Percentiles rank a stretch among this genome's conserved stretches.
Conservation (phyloP, 768 basidiomycete species). For the Ephemerocybe angulata region DNA sequence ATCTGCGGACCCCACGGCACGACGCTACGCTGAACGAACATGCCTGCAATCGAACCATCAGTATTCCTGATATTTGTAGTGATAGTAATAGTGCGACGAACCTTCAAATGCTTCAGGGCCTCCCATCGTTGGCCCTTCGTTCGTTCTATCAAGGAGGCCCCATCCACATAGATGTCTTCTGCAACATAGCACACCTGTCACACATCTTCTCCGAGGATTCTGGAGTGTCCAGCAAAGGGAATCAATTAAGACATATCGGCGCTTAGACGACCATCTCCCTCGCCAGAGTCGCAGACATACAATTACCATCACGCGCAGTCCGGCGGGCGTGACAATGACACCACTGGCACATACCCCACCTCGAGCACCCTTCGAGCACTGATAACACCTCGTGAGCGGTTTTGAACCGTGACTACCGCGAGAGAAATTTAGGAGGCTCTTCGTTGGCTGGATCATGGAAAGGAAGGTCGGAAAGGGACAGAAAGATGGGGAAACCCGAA, state of each 20-base stretch:
- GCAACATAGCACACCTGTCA: too few species aligned
- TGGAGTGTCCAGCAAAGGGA: too few species aligned
- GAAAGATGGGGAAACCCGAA: neutral
- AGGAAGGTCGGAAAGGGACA: neutral
- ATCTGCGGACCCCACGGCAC: too few species aligned
- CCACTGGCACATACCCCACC: too few species aligned
- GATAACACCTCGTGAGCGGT: constrained; percentile 11
- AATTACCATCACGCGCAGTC: neutral
- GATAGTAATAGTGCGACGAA: neutral
- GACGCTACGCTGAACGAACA: too few species aligned
- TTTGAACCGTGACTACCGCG: constrained; percentile 22
- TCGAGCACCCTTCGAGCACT: neutral
- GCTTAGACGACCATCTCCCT: neutral
- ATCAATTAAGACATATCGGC: constrained; percentile 4
- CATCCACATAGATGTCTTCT: too few species aligned
- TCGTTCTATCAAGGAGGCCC: too few species aligned
- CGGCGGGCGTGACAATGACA: neutral
- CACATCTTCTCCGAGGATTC: too few species aligned
- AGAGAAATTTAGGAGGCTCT: neutral
- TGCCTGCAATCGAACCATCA: neutral
- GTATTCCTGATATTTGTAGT: neutral
- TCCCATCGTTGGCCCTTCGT: neutral
- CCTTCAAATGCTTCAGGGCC: neutral
- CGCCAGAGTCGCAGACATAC: too few species aligned
- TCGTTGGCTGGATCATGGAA: too few species aligned